These are phyloP conservation scores for Penicillium concentricum DNA, from an alignment of 2,329 filamentous ascomycete genomes.

Conservation along the genomic window DNA sequence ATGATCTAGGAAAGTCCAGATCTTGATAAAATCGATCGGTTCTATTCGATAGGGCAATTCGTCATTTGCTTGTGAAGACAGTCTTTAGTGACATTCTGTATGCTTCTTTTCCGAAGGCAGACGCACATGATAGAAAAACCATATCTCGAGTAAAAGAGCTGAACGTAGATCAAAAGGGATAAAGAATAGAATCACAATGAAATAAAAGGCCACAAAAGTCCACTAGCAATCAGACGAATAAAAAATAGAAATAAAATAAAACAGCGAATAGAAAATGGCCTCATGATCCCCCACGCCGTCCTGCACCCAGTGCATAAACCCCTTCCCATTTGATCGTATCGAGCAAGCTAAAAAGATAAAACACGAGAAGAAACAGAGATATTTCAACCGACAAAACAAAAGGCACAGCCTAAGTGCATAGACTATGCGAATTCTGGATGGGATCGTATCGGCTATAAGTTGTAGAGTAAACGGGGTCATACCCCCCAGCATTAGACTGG, in stretches of 20 bases:
- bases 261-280: conserved; percentile 1
- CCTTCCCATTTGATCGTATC: conserved; percentile 14
- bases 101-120: conserved; percentile 4
- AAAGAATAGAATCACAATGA: conserved; percentile 13
- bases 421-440: conserved; percentile 33
- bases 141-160: neutral
- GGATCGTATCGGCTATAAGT: conserved; percentile 36
- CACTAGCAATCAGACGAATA: neutral
- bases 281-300: conserved; percentile 34
- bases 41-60: neutral
- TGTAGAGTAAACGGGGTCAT: conserved; percentile 31
- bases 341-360: conserved; percentile 9
- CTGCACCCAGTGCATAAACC: conserved; percentile 38
- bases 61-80: conserved; percentile 2
- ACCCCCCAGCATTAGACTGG: conserved; percentile 28
- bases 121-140: conserved; percentile 3
- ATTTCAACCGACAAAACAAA: neutral
- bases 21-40: neutral
- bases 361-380: conserved; percentile 4
- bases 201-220: conserved; percentile 7
- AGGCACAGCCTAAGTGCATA: conserved; percentile 32
- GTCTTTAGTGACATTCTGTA: conserved; percentile 19
- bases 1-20: neutral
- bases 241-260: conserved; percentile 1
- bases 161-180: neutral